These are phyloP conservation scores for Chaetomiaceae sp. DNA, from an alignment of 2,329 filamentous ascomycete species.

Conservation along the genomic window DNA sequence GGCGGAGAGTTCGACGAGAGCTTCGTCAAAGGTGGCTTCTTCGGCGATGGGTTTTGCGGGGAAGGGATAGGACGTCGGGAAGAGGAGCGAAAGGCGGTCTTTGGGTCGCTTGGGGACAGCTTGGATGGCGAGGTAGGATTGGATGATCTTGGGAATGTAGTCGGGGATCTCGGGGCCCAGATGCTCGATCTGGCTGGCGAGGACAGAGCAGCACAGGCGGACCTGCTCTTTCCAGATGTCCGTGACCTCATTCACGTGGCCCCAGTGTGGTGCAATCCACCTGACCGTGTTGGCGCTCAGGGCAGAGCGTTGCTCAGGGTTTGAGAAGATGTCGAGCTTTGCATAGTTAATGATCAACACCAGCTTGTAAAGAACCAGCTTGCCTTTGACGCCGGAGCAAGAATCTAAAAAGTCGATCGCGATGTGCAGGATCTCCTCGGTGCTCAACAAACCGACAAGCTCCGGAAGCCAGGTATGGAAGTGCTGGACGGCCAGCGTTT, in stretches of 20 bases:
- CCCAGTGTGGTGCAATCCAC: conserved; percentile 95
- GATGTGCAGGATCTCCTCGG: conserved; percentile 83
- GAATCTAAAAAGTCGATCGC: conserved; percentile 93
- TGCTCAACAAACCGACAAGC: conserved; percentile 67
- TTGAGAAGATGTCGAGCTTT: conserved; percentile 72
- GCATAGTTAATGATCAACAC: conserved; percentile 90
- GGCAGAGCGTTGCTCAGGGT: conserved; percentile 68
- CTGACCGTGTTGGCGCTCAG: conserved; percentile 76
- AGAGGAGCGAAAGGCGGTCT: conserved; percentile 75
- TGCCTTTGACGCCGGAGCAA: conserved; percentile 80
- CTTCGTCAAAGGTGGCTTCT: conserved; percentile 69
- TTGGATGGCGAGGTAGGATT: conserved; percentile 78
- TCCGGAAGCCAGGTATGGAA: conserved; percentile 98
- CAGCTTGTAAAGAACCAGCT: conserved; percentile 86
- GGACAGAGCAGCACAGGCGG: conserved; percentile 84
- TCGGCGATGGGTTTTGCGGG: conserved; percentile 64
- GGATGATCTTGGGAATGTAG: conserved; percentile 84
- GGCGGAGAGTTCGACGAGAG: conserved; percentile 81
- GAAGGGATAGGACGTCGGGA: conserved; percentile 87
- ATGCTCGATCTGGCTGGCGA: conserved; percentile 77
- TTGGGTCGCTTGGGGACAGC: conserved; percentile 49
- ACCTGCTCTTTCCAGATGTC: conserved; percentile 92
- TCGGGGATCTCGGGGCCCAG: conserved; percentile 78
- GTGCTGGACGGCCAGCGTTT: conserved; percentile 91
- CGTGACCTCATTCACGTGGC: conserved; percentile 64